These are phyloP conservation scores for Dichotomocladium elegans DNA, from an alignment of 371 early-diverging fungal genomes.

Conservation along the genomic window DNA sequence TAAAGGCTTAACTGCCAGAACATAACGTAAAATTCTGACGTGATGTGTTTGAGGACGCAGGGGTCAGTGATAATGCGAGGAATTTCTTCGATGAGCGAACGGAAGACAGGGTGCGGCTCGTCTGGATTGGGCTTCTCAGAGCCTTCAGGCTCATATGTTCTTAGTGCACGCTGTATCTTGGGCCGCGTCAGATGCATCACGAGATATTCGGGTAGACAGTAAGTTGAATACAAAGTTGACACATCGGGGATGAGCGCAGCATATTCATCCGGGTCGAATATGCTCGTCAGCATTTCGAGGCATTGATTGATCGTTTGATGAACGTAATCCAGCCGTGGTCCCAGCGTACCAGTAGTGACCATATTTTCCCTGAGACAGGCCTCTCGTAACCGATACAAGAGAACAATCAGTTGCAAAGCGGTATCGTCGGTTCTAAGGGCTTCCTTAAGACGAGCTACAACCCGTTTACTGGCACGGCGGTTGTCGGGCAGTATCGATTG, in stretches of 20 bases:
- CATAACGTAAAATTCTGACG: conserved; percentile 73
- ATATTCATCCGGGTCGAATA: conserved; percentile 61
- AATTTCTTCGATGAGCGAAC: conserved; percentile 11
- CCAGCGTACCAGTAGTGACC: conserved; percentile 55
- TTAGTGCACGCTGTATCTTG: conserved; percentile 38
- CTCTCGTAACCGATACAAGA: conserved; percentile 43
- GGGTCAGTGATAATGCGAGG: conserved; percentile 28
- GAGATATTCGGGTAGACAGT: conserved; percentile 63
- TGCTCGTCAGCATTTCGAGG: conserved; percentile 57
- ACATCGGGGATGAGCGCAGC: conserved; percentile 56
- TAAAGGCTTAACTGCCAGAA: conserved; percentile 86
- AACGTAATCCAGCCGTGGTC: conserved; percentile 27
- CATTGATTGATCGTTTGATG: conserved; percentile 64
- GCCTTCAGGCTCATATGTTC: conserved; percentile 7
- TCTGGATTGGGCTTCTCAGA: conserved; percentile 11
- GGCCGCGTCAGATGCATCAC: conserved; percentile 74
- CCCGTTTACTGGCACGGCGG: conserved; percentile 51
- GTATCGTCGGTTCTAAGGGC: conserved; percentile 54
- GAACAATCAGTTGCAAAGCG: conserved; percentile 53
- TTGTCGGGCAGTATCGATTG: conserved; percentile 42
- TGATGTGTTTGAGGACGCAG: conserved; percentile 44
- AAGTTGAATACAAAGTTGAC: conserved; percentile 50
- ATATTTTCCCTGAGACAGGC: conserved; percentile 48
- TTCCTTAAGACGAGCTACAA: conserved; percentile 54
- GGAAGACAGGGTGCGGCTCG: conserved; percentile 20